phyloP scores from a whole-genome alignment of 768 basidiomycete species.

The Gloeopeniophorella convolvens region DNA sequence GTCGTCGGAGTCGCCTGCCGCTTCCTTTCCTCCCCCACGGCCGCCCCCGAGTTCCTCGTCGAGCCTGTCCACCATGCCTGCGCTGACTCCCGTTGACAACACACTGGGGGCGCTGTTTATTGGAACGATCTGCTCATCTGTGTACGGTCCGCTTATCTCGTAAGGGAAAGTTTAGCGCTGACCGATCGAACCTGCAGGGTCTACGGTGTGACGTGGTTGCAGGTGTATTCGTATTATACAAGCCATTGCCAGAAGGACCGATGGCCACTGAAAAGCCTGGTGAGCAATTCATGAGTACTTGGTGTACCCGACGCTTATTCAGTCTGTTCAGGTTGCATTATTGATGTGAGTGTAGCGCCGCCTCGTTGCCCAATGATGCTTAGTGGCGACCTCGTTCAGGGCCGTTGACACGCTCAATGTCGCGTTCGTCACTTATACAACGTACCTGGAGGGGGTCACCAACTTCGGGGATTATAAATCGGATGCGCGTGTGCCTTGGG shows the following conservation, averaged over 20 bases:
- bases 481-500: background rate
- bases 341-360: background rate
- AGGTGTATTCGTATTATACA: slow-evolving; percentile 1
- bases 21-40: background rate
- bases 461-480: background rate
- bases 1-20: too few species aligned
- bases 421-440: background rate
- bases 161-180: too few species aligned
- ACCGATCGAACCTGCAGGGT: background rate
- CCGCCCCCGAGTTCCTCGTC: background rate
- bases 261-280: background rate
- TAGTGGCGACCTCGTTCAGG: background rate
- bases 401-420: background rate
- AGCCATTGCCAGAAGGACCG: background rate
- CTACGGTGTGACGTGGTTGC: slow-evolving; percentile 1
- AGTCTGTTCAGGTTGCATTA: background rate
- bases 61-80: background rate
- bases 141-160: too few species aligned
- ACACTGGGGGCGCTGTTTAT: background rate
- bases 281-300: background rate
- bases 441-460: background rate
- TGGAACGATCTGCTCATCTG: background rate
- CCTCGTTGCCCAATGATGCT: too few species aligned
- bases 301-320: background rate
- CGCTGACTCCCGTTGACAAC: background rate